These are phyloP conservation scores for Daedaleopsis nitida DNA, from an alignment of 768 basidiomycete species.

Conservation along the genomic window DNA sequence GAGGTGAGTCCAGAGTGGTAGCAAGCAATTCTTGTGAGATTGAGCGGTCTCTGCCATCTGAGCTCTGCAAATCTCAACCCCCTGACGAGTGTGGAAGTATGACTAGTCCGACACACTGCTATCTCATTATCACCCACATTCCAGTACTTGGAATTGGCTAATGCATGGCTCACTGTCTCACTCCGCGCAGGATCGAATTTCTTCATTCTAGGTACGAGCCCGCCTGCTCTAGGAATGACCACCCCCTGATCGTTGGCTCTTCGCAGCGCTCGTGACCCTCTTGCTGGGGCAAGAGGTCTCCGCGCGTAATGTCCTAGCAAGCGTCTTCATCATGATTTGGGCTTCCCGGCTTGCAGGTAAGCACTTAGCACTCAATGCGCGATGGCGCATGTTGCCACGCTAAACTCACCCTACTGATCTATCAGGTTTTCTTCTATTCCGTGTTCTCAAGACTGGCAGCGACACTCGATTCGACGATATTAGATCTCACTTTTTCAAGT, in stretches of 20 bases:
- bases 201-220: constrained; percentile 52
- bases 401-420: background rate
- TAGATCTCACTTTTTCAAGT: constrained; percentile 64
- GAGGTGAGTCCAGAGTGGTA: constrained; percentile 36
- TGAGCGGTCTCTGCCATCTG: no score
- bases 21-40: no score
- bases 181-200: constrained; percentile 57
- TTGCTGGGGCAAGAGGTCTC: constrained; percentile 61
- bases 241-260: background rate
- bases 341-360: constrained; percentile 56
- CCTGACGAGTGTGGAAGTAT: no score
- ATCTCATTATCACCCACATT: no score
- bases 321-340: constrained; percentile 69
- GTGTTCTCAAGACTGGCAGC: constrained; percentile 68
- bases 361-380: background rate
- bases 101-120: no score
- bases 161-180: no score
- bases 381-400: background rate
- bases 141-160: no score
- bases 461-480: constrained; percentile 72
- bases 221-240: background rate
- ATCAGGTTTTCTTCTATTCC: constrained; percentile 63
- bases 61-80: no score
- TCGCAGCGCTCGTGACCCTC: constrained; percentile 59
- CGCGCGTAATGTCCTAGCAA: constrained; percentile 58